Evolutionary conservation across 495 filamentous ascomycete genomes (phyloP).

Genomic region (Aspergillus taichungensis): DNA sequence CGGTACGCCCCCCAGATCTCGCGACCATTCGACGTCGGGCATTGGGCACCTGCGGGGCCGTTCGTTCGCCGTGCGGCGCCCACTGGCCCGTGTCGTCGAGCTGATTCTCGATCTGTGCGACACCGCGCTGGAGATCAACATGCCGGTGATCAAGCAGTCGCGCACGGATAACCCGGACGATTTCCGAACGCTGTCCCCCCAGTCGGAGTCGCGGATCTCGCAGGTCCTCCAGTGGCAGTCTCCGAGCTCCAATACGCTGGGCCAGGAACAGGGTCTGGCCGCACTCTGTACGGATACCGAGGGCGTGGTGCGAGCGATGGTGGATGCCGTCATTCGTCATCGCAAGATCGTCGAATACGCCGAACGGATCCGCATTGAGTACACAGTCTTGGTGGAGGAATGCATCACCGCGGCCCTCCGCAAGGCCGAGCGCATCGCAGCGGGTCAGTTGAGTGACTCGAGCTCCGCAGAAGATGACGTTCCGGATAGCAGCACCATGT

Average conservation of each 20-base stretch:
- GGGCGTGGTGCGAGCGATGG: conserved; percentile 69
- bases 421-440: conserved; percentile 81
- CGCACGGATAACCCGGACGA: conserved; percentile 55
- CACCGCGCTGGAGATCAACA: conserved; percentile 89
- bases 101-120: conserved; percentile 91
- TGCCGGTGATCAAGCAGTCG: conserved; percentile 79
- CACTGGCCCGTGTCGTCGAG: conserved; percentile 86
- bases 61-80: conserved; percentile 81
- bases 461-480: conserved; percentile 44
- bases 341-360: conserved; percentile 91
- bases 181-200: conserved; percentile 84
- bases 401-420: conserved; percentile 87
- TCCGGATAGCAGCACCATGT: conserved; percentile 11
- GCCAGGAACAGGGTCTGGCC: conserved; percentile 89
- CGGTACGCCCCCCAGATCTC: conserved; percentile 59
- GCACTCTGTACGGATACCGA: conserved; percentile 82
- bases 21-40: conserved; percentile 68
- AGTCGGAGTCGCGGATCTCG: conserved; percentile 85
- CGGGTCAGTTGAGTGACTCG: conserved; percentile 73
- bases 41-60: conserved; percentile 66
- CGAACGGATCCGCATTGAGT: conserved; percentile 90
- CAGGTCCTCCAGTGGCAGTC: conserved; percentile 96
- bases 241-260: conserved; percentile 80
- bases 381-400: conserved; percentile 81
- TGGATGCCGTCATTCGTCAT: conserved; percentile 86